phyloP scores from a whole-genome alignment of 129 eudicot species.

The Chrysanthemum lavandulifolium region DNA sequence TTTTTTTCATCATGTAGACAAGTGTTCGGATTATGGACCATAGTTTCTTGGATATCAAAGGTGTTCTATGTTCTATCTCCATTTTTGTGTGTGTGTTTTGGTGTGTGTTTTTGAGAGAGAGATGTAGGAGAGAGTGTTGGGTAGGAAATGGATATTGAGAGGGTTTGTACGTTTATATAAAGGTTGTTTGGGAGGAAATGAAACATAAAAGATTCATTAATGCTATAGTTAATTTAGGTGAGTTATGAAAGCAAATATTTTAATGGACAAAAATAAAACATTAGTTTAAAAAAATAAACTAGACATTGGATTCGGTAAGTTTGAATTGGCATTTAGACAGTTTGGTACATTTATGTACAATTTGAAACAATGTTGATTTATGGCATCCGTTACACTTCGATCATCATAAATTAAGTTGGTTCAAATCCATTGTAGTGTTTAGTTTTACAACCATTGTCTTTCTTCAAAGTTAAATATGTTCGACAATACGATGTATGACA shows the following conservation, averaged over 20 bases:
- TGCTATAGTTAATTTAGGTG: background rate
- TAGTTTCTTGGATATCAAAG: conserved; percentile 55
- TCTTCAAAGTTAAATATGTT: too few relatives aligned
- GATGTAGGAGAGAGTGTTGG: conserved; percentile 8
- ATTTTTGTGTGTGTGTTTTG: conserved; percentile 13
- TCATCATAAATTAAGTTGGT: background rate
- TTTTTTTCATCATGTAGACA: conserved; percentile 51
- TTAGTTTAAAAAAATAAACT: background rate
- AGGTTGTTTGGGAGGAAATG: conserved; percentile 16
- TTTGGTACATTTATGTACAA: conserved; percentile 4
- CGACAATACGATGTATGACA: too few relatives aligned
- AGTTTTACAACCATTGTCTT: too few relatives aligned
- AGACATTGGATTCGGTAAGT: background rate
- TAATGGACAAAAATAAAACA: background rate
- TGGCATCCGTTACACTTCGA: conserved; percentile 6
- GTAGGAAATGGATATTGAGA: conserved; percentile 15
- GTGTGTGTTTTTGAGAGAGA: conserved; percentile 9
- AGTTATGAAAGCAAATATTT: conserved; percentile 7
- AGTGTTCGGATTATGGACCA: conserved; percentile 51
- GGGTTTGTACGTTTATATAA: conserved; percentile 31
- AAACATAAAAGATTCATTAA: background rate
- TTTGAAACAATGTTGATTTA: conserved; percentile 7
- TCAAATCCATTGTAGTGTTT: too few relatives aligned
- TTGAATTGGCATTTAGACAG: background rate
- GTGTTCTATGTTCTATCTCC: conserved; percentile 45